phyloP scores from a whole-genome alignment of 2,329 filamentous ascomycete species.

The Curvularia sp. region DNA sequence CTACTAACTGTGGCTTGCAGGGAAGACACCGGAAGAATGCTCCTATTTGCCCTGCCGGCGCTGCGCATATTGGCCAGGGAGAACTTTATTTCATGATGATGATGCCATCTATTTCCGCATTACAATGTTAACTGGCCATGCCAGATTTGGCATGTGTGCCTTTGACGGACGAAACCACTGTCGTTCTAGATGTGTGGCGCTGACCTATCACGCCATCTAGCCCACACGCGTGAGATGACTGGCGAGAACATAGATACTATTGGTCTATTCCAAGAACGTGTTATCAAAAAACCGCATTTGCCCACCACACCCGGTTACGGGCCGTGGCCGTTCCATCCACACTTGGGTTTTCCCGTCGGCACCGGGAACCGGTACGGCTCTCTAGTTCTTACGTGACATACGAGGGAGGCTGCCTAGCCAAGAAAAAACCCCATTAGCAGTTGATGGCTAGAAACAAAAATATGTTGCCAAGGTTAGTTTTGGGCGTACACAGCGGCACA shows the following conservation, averaged over 20 bases:
- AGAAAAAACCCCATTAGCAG: neutral
- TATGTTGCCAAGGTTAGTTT: neutral
- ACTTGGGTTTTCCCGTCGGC: slow-evolving; percentile 22
- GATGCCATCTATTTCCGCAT: neutral
- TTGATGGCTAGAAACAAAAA: neutral
- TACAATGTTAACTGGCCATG: neutral
- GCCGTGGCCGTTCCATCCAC: slow-evolving; percentile 27
- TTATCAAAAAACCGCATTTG: slow-evolving; percentile 2
- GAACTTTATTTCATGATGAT: neutral
- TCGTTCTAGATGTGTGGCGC: neutral
- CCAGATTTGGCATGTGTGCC: neutral
- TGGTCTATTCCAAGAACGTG: neutral
- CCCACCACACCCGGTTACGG: slow-evolving; percentile 26
- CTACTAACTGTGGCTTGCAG: neutral
- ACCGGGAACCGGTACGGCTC: slow-evolving; percentile 18
- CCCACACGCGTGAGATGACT: neutral
- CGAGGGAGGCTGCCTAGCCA: slow-evolving; percentile 4
- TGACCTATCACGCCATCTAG: neutral
- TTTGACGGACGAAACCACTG: neutral
- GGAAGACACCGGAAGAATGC: neutral
- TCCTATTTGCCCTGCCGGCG: neutral
- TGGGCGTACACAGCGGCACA: slow-evolving; percentile 5
- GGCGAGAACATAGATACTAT: neutral
- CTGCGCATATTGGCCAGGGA: neutral
- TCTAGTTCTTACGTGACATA: slow-evolving; percentile 9